Evolutionary conservation across 2,329 filamentous ascomycete species (phyloP), one percentile per base, ranked within the genome.

Genomic region (Phialocephala sp.): DNA sequence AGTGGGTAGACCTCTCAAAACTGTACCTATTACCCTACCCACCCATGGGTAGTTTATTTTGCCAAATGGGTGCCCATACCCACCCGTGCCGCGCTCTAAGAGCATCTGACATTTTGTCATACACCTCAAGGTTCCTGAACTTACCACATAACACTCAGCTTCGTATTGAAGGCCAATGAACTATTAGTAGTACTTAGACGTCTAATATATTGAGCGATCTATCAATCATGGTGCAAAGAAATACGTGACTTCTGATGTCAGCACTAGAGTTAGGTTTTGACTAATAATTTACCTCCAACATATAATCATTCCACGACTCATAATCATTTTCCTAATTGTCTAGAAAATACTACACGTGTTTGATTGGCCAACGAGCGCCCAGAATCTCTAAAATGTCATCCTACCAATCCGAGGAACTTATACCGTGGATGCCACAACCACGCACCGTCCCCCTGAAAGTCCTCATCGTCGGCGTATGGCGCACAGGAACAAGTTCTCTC

Each of bases 401-500:
- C 4, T 54, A 54, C 50, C 50, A 54, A 35, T 54, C 50, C 14
- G 22, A 27, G 8, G 18, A 54, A 27, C 27, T 54, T 12, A 54
- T 54, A 11, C 24, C 50, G 35, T 54, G 50, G 50, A 54, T 9
- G 5, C 50, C 50, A 32, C 24, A 32, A 32, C 8, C 24, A 39
- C 55, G 55, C 3, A 57, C 35, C 15, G 36, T 57, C 32, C 55
- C 55, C 18, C 8, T 37, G 15, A 57, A 57, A 57, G n/a, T 57
- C 32, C 35, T 57, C 18, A 57, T 37, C 39, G 32, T 57, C 32
- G 32, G 32, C 12, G 9, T 57, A 18, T 57, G 32, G 32, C 55
- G 55, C 18, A 57, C 55, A 39, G 55, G 35, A 37, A 57, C 55
- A 8, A 57, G 24, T n/a, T 55, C 52, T 14, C 52, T 55, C 52